Percentiles rank a stretch among this genome's conserved stretches.
These are phyloP conservation scores for Leccinum incarnatum DNA, from an alignment of 768 basidiomycete species.

Conservation along the genomic window DNA sequence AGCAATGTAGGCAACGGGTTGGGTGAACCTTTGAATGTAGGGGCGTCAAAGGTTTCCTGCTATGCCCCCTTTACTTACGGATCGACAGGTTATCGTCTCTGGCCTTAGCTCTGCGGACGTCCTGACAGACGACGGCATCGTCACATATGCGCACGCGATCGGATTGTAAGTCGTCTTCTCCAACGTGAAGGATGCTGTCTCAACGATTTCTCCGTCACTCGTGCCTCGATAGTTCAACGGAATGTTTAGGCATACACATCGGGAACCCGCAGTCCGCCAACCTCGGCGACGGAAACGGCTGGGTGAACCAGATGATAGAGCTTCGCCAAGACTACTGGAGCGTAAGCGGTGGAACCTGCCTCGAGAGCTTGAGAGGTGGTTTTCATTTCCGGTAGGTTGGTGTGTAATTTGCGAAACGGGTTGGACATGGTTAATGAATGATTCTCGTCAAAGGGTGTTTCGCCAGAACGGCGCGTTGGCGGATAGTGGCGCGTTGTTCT, in stretches of 20 bases:
- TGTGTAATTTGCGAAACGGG: neutral
- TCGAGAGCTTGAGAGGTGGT: conserved; percentile 43
- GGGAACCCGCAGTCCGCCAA: conserved; percentile 39
- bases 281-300: conserved; percentile 47
- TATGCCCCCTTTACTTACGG: neutral
- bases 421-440: neutral
- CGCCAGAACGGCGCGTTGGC: conserved; percentile 57
- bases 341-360: conserved; percentile 38
- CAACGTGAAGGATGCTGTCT: neutral
- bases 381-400: conserved; percentile 43
- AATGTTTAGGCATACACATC: conserved; percentile 39
- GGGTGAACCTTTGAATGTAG: conserved; percentile 45
- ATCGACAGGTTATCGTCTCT: conserved; percentile 55
- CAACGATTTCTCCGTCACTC: conserved; percentile 6
- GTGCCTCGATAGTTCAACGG: conserved; percentile 27
- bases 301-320: conserved; percentile 41
- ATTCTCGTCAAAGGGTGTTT: conserved; percentile 37
- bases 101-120: conserved; percentile 56
- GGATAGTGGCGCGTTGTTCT: conserved; percentile 48
- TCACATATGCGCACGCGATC: conserved; percentile 57
- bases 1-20: conserved; percentile 37
- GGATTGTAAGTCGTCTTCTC: conserved; percentile 55
- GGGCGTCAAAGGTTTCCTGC: neutral
- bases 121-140: conserved; percentile 51
- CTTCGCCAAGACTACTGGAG: conserved; percentile 42